Percentiles rank a stretch among this genome's conserved stretches.
phyloP scores from a whole-genome alignment of 1,284 basidiomycete species.

The Vanrija sp. region DNA sequence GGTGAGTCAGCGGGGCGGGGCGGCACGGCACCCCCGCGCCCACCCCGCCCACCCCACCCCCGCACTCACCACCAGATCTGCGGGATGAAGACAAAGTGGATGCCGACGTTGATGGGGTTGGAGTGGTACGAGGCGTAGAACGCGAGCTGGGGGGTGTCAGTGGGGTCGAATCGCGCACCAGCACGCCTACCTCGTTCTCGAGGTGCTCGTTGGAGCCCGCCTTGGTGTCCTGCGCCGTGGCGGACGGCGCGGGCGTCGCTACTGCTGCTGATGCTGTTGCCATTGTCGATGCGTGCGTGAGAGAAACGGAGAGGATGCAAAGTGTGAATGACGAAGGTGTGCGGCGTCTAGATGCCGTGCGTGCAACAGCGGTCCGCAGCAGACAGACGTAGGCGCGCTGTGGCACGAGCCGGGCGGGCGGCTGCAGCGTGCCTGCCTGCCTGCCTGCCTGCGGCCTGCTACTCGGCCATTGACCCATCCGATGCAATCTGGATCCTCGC shows the following conservation, averaged over 20 bases:
- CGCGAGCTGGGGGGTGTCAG: constrained; percentile 56
- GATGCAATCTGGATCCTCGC: too few relatives aligned
- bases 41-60: neutral
- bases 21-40: neutral
- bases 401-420: too few relatives aligned
- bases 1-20: too few relatives aligned
- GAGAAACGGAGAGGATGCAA: neutral
- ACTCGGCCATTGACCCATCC: too few relatives aligned
- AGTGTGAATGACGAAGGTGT: too few relatives aligned
- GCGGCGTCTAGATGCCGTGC: too few relatives aligned
- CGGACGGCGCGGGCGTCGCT: too few relatives aligned
- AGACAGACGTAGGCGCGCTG: too few relatives aligned
- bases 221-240: neutral
- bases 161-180: neutral
- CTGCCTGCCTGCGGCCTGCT: too few relatives aligned
- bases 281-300: neutral
- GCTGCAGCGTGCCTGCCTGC: too few relatives aligned
- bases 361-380: too few relatives aligned
- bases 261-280: neutral
- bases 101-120: constrained; percentile 69
- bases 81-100: constrained; percentile 79
- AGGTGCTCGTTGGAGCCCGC: constrained; percentile 15
- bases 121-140: constrained; percentile 88
- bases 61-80: constrained; percentile 67
- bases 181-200: constrained; percentile 31